Evolutionary conservation across 345 rosid species (phyloP).

Genomic region (Lepidium sativum): DNA sequence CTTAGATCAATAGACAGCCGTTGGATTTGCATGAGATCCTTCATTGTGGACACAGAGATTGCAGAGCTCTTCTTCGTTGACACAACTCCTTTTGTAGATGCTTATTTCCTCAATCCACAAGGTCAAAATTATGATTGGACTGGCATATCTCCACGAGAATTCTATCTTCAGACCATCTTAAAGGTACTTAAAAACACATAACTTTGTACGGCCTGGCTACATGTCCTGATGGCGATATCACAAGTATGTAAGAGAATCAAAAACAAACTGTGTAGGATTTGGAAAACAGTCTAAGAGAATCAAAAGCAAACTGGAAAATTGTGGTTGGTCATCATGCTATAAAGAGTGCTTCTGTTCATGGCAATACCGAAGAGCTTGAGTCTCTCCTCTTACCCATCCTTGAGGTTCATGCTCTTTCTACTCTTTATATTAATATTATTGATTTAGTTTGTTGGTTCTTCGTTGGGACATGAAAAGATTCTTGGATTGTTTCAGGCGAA

Average conservation of each 20-base stretch:
- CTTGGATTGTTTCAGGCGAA: conserved; percentile 28
- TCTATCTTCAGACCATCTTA: conserved; percentile 26
- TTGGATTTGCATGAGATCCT: conserved; percentile 41
- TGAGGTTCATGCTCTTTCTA: conserved; percentile 20
- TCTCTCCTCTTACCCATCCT: conserved; percentile 42
- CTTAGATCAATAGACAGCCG: conserved; percentile 28
- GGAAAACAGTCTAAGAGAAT: conserved; percentile 31
- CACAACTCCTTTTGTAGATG: conserved; percentile 49
- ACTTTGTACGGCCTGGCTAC: background rate
- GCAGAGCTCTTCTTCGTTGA: conserved; percentile 48
- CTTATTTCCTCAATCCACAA: conserved; percentile 29
- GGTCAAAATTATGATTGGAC: conserved; percentile 42
- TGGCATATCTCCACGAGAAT: conserved; percentile 26
- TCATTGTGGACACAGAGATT: conserved; percentile 33
- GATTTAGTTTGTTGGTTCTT: background rate
- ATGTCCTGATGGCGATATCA: background rate
- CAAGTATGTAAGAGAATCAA: background rate
- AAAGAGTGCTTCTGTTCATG: conserved; percentile 46
- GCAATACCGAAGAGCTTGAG: conserved; percentile 44
- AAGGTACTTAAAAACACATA: background rate
- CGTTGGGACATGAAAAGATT: background rate
- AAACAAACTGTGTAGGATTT: conserved; percentile 24
- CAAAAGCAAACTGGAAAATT: conserved; percentile 49
- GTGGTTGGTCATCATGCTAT: conserved; percentile 58
- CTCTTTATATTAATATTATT: background rate